phyloP scores from a whole-genome alignment of 139 green algal genomes.

The Prasinococcaceae sp. region DNA sequence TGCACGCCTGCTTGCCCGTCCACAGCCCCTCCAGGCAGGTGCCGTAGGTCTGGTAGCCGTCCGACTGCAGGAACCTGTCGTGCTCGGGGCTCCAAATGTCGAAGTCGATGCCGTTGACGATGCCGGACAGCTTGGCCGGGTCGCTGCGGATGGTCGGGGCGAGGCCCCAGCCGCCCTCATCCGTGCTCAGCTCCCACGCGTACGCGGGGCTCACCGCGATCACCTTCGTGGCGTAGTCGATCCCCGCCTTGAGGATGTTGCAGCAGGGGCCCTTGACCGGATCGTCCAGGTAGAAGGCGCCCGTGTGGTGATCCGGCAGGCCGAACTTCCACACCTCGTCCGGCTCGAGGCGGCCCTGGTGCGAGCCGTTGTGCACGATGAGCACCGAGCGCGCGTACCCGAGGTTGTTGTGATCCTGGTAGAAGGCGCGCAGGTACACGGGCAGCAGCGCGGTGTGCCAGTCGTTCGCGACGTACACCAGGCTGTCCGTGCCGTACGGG shows the following conservation, averaged over 20 bases:
- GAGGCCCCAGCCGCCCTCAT: conserved; percentile 81
- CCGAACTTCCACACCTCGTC: conserved; percentile 2
- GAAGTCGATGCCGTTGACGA: conserved; percentile 65
- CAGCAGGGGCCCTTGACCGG: conserved; percentile 80
- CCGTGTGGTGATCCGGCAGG: conserved; percentile 38
- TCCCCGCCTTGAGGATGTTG: conserved; percentile 71
- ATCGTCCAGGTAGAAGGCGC: conserved; percentile 41
- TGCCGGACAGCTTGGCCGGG: conserved; percentile 18
- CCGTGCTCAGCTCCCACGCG: conserved; percentile 81
- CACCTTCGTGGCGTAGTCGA: conserved; percentile 28
- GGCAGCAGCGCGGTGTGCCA: conserved; percentile 84
- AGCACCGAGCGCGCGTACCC: conserved; percentile 25
- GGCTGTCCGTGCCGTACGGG: conserved; percentile 70
- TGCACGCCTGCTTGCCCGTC: conserved; percentile 59
- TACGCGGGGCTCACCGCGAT: conserved; percentile 40
- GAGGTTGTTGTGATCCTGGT: conserved; percentile 4
- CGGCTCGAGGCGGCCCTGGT: not conserved
- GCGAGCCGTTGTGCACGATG: conserved; percentile 11
- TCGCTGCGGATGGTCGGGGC: conserved; percentile 25
- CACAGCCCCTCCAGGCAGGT: not conserved
- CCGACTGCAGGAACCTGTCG: not conserved
- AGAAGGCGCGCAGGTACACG: conserved; percentile 58
- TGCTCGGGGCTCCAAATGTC: not conserved
- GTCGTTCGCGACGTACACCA: conserved; percentile 83
- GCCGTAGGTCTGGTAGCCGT: conserved; percentile 4